phyloP scores from a whole-genome alignment of 257 asterid species.

The Penstemon eatonii region DNA sequence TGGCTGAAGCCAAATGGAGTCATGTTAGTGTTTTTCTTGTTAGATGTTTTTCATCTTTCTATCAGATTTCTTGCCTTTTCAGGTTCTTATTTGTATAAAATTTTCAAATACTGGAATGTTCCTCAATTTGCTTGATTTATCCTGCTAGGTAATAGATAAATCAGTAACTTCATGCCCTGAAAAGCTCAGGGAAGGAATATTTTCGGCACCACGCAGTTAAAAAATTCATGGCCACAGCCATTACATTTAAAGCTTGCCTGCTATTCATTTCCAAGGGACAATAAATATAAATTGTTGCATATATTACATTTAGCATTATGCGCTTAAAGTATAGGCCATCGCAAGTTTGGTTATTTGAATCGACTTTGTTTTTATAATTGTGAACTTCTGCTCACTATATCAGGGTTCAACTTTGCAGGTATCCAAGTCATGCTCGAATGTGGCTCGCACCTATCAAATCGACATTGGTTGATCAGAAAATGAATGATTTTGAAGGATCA shows the following conservation, averaged over 20 bases:
- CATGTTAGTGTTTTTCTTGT: slow-evolving; percentile 57
- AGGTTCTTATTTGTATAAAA: background rate
- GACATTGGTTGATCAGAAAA: slow-evolving; percentile 66
- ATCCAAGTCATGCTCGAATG: slow-evolving; percentile 97
- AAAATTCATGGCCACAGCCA: background rate
- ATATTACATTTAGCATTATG: background rate
- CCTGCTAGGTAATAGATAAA: background rate
- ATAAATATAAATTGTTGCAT: background rate
- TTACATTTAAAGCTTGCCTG: background rate
- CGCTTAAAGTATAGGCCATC: background rate
- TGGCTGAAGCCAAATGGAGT: slow-evolving; percentile 92
- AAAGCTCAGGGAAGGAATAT: background rate
- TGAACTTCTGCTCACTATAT: slow-evolving; percentile 13
- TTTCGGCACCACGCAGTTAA: background rate
- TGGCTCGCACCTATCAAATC: slow-evolving; percentile 91
- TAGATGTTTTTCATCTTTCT: slow-evolving; percentile 1
- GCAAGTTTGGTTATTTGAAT: background rate
- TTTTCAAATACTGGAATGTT: background rate
- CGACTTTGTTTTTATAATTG: background rate
- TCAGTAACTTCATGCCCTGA: background rate
- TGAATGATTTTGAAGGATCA: slow-evolving; percentile 59
- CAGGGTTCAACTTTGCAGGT: slow-evolving; percentile 55
- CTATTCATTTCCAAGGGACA: background rate
- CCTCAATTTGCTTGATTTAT: background rate
- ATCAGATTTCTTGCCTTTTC: background rate